phyloP scores from a whole-genome alignment of 495 filamentous ascomycete genomes.

The Gamarada debralockiae region DNA sequence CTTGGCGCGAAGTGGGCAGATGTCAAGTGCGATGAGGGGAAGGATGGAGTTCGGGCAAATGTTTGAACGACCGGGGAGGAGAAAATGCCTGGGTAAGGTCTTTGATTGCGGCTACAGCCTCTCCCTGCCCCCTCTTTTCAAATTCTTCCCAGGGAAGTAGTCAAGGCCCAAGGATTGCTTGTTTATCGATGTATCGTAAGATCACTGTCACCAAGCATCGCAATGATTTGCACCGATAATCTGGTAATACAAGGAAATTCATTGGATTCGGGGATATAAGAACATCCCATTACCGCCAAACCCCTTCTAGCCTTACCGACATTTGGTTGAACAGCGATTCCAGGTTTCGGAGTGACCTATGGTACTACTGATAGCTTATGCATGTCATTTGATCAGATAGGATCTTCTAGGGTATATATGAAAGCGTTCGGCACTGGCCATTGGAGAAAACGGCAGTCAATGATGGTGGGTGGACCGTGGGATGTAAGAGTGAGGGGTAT shows the following conservation, averaged over 20 bases:
- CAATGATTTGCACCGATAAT: too few species aligned
- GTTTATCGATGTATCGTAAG: too few species aligned
- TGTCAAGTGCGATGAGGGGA: constrained; percentile 2
- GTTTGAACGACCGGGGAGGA: not conserved
- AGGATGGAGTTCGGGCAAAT: not conserved
- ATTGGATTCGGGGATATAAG: not conserved
- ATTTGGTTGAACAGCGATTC: not conserved
- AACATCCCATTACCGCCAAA: not conserved
- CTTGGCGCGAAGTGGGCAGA: too few species aligned
- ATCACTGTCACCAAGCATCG: too few species aligned
- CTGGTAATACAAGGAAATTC: not conserved
- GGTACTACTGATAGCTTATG: constrained; percentile 2
- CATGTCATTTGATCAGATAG: constrained; percentile 15
- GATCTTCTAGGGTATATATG: too few species aligned
- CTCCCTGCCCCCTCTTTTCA: not conserved
- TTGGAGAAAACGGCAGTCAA: not conserved
- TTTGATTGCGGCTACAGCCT: not conserved
- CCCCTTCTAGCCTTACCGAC: not conserved
- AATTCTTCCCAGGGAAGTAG: not conserved
- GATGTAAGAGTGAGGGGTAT: too few species aligned
- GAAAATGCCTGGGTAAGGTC: not conserved
- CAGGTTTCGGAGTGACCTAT: not conserved
- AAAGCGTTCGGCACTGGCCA: too few species aligned
- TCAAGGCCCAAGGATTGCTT: not conserved
- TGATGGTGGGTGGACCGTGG: too few species aligned